A percentile compares a stretch with the other conserved stretches of the same genome.
Evolutionary conservation across 2,329 filamentous ascomycete species (phyloP).

Genomic region (Tolypocladium endophyticum): DNA sequence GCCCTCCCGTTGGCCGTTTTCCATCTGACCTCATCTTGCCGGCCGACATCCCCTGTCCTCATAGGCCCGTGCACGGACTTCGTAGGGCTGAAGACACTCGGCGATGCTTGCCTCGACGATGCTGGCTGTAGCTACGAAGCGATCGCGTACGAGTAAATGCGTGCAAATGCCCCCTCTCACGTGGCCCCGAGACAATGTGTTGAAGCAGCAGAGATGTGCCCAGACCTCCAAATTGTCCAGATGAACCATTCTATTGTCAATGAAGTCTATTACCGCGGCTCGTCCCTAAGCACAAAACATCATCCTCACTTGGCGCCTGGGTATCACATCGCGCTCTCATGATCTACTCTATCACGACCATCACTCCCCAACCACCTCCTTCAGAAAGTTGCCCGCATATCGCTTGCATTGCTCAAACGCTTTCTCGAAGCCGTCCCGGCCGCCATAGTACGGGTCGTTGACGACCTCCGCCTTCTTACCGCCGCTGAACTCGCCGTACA

Average conservation of each 20-base stretch:
- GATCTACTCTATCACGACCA: background rate
- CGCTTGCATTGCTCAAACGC: slow-evolving; percentile 77
- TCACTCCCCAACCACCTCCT: slow-evolving; percentile 32
- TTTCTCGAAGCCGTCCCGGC: slow-evolving; percentile 64
- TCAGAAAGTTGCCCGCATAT: slow-evolving; percentile 69
- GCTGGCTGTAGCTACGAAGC: background rate
- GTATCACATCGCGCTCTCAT: background rate
- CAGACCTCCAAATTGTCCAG: background rate
- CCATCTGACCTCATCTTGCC: background rate
- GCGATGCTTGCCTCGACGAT: background rate
- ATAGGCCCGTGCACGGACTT: background rate
- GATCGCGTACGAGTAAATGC: background rate
- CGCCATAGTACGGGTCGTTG: slow-evolving; percentile 90
- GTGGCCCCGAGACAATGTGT: background rate
- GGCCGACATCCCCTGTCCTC: background rate
- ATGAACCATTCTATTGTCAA: background rate
- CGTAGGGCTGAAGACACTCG: slow-evolving; percentile 1
- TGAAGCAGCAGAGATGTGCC: background rate
- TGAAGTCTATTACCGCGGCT: background rate
- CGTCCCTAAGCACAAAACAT: background rate
- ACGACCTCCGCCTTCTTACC: slow-evolving; percentile 58
- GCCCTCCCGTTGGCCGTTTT: background rate
- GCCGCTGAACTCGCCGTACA: slow-evolving; percentile 78
- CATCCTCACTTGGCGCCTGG: background rate
- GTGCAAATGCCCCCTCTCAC: background rate